A percentile compares a stretch with the other conserved stretches of the same genome.
These are phyloP conservation scores for Cardiosporidium cionae DNA, from an alignment of 169 alveolate genomes.

Conservation along the genomic window DNA sequence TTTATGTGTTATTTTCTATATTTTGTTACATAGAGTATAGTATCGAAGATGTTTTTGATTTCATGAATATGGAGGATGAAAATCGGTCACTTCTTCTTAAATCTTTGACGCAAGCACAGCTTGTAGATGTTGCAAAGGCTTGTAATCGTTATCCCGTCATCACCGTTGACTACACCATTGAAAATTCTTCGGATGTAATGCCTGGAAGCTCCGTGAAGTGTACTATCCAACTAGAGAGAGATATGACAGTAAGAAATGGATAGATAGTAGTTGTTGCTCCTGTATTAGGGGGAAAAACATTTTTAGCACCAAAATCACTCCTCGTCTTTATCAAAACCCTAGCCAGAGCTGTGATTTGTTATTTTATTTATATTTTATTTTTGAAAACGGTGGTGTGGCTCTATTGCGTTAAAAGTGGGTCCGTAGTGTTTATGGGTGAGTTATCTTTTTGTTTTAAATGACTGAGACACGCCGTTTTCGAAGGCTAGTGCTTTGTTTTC, in stretches of 20 bases:
- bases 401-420: too few species aligned
- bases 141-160: slow-evolving; percentile 80
- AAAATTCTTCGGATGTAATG: slow-evolving; percentile 17
- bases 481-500: too few species aligned
- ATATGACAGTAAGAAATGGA: slow-evolving; percentile 24
- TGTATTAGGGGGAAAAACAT: too few species aligned
- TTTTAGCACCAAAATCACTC: too few species aligned
- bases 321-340: too few species aligned
- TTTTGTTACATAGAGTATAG: slow-evolving; percentile 21
- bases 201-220: slow-evolving; percentile 21
- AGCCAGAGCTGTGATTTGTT: too few species aligned
- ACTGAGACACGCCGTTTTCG: too few species aligned
- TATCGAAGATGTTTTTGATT: slow-evolving; percentile 83
- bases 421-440: too few species aligned
- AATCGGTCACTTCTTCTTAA: slow-evolving; percentile 71
- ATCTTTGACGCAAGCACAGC: slow-evolving; percentile 59
- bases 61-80: slow-evolving; percentile 91
- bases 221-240: slow-evolving; percentile 43
- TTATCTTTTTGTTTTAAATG: too few species aligned
- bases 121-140: slow-evolving; percentile 65
- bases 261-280: too few species aligned
- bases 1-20: too few species aligned
- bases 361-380: background rate
- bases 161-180: slow-evolving; percentile 38
- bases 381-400: background rate